Evolutionary conservation across 228 moss, liverwort and hornwort genomes (phyloP), one percentile per base, ranked within the genome.

Genomic region (Sphagnum magellanicum): DNA sequence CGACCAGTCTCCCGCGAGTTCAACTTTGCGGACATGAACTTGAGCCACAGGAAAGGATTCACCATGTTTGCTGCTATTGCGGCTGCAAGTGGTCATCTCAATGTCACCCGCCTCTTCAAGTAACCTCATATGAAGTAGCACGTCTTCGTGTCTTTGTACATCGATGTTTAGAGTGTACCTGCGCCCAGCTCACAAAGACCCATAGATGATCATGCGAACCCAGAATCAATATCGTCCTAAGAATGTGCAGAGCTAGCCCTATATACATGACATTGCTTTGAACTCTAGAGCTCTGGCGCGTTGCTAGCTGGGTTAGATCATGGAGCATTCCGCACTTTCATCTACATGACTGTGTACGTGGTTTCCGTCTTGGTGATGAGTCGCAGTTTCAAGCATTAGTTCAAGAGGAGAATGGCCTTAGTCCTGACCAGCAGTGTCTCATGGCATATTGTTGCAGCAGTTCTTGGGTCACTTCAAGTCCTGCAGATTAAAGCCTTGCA

Each of bases 131-230:
- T 97, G 97, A 66, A 97, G 87, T 59, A 93, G 79, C 48, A 97
- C 91, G 69, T 97, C 93, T 73, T 91, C 97, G 74, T 97, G 97
- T 70, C 87, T 87, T 64, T 88, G 87, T 50, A 88, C 82, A 74
- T 93, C 97, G 47, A 97, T 91, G 72, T 91, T 93, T 67, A 97
- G 70, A 63, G 97, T 87, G 63, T 97, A 97, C 80, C 96, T 96
- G 87, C 32, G 3, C 32, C 84, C 74, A 67, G 78, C 62, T 61
- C 32, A 32, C 66, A 15, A 69, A 14, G 16, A 16, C 55, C 8
- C 9, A 8, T 8, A 8, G 55, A 55, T 55, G 55, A 55, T 55
- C 55, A 55, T 55, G 55, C 1, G 32, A 3, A 32, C 32, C 32
- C 32, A 32, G 32, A 32, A 32, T 32, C 1, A 32, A 32, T 32